phyloP scores from a whole-genome alignment of 139 green algal species.

The Chlamydomonas sp. region DNA sequence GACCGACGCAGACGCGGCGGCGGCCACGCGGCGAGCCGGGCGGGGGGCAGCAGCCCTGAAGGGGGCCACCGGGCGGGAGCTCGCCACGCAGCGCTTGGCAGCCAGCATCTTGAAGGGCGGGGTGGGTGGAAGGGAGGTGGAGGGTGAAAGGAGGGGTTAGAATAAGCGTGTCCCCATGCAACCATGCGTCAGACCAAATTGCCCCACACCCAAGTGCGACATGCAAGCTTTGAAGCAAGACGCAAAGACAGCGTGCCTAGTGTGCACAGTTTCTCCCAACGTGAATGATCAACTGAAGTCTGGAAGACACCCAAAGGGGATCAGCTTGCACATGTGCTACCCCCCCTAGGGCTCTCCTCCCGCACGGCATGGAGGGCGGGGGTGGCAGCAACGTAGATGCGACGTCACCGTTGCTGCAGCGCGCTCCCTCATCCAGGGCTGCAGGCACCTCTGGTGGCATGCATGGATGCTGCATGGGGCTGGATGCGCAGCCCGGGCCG shows the following conservation, averaged over 20 bases:
- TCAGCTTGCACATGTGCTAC: no score
- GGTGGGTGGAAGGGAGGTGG: no score
- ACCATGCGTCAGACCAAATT: no score
- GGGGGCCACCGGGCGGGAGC: neutral
- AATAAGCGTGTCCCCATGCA: no score
- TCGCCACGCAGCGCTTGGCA: constrained; percentile 4
- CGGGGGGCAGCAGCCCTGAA: neutral
- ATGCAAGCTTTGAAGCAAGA: no score
- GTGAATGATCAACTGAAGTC: no score
- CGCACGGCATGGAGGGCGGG: neutral
- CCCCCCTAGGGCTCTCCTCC: no score
- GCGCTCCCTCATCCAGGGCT: neutral
- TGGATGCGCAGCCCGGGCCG: neutral
- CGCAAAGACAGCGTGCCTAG: no score
- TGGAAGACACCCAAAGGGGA: no score
- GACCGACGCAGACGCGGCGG: neutral
- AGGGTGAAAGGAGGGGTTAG: neutral
- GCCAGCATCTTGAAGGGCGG: constrained; percentile 13
- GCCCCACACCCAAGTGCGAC: no score
- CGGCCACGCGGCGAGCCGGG: neutral
- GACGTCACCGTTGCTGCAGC: neutral
- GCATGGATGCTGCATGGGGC: constrained; percentile 4
- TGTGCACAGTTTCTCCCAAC: no score
- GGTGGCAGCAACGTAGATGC: neutral
- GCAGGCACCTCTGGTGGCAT: neutral